These are phyloP conservation scores for Glycyrrhiza uralensis DNA, from an alignment of 306 rosid genomes.

Conservation along the genomic window DNA sequence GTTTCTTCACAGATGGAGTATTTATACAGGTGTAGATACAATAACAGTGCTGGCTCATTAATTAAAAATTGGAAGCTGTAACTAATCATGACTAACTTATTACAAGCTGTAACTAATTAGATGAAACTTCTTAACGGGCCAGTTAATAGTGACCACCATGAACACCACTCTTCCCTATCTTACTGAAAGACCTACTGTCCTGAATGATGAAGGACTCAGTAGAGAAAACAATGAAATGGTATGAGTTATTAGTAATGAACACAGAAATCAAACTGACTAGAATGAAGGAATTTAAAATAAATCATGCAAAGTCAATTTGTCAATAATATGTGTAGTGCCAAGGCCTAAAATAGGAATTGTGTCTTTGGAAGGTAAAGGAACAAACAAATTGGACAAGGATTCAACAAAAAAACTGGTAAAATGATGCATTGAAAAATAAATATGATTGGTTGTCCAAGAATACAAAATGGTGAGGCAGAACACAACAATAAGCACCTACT, in stretches of 20 bases:
- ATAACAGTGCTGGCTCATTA: background rate
- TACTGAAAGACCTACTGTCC: background rate
- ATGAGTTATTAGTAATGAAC: background rate
- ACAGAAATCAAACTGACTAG: background rate
- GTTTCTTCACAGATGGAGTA: background rate
- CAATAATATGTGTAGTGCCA: background rate
- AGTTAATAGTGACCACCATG: no score
- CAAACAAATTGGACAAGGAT: background rate
- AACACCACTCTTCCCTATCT: background rate
- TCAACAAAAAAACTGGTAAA: no score
- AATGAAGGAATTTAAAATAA: background rate
- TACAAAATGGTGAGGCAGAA: no score
- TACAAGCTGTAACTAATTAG: background rate
- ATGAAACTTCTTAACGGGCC: no score
- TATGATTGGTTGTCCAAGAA: background rate
- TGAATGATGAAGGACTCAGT: background rate
- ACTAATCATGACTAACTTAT: background rate
- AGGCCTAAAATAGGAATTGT: background rate
- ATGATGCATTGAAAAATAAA: background rate
- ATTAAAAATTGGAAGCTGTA: background rate
- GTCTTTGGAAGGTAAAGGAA: background rate
- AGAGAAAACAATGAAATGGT: background rate
- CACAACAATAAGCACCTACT: background rate
- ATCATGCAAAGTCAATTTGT: background rate
- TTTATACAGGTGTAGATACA: background rate